Conservation (phyloP, 2,329 filamentous ascomycete genomes). For the Trichoderma aggressivum region DNA sequence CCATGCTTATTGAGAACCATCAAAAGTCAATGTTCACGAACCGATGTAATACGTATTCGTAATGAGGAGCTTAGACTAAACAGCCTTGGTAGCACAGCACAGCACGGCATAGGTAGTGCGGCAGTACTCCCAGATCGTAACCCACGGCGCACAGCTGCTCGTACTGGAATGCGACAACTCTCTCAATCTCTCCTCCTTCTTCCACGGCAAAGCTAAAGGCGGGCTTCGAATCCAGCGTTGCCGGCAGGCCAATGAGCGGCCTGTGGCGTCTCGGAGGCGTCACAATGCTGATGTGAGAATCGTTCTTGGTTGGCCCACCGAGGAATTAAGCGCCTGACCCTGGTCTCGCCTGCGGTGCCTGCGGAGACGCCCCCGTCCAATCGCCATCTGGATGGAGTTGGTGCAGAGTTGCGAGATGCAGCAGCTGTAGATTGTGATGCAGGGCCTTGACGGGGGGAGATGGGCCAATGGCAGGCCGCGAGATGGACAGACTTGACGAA, state of each 20-base stretch:
- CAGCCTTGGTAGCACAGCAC: neutral
- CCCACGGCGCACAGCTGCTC: neutral
- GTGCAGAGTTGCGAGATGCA: neutral
- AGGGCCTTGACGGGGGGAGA: neutral
- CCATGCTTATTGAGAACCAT: conserved; percentile 1
- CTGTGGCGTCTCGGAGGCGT: conserved; percentile 10
- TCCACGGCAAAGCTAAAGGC: neutral
- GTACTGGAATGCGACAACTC: neutral
- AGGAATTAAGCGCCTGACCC: conserved; percentile 18
- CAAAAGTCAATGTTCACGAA: neutral
- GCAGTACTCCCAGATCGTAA: neutral
- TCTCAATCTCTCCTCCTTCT: neutral
- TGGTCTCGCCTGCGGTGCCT: conserved; percentile 9
- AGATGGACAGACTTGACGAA: neutral
- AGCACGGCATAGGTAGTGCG: neutral
- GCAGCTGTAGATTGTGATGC: neutral
- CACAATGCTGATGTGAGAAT: conserved; percentile 16
- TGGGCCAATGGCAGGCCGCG: neutral
- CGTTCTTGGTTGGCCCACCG: conserved; percentile 11
- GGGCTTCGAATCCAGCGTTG: neutral
- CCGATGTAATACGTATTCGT: neutral
- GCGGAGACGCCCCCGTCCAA: conserved; percentile 1
- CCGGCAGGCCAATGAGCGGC: conserved; percentile 9
- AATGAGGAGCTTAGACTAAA: neutral
- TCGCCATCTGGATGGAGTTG: neutral